A percentile compares a stretch with the other conserved stretches of the same genome.
These are phyloP conservation scores for Lactifluus echinatus DNA, from an alignment of 768 basidiomycete species.

Conservation along the genomic window DNA sequence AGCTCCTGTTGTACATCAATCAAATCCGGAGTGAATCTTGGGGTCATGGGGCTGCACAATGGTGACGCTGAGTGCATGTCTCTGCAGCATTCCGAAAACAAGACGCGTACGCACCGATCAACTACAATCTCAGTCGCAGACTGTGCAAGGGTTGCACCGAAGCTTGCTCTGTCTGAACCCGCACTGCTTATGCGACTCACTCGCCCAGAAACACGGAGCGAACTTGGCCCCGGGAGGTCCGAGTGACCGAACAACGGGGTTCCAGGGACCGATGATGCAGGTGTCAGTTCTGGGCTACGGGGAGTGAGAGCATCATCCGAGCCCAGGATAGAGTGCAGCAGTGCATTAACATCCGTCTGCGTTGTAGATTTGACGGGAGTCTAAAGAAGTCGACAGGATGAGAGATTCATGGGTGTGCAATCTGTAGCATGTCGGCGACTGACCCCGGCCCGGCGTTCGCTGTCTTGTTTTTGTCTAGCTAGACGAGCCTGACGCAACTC, in stretches of 20 bases:
- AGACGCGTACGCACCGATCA: constrained; percentile 45
- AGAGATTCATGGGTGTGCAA: constrained; percentile 24
- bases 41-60: constrained; percentile 45
- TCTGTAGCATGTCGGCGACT: constrained; percentile 31
- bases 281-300: constrained; percentile 61
- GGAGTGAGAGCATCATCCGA: constrained; percentile 34
- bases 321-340: constrained; percentile 54
- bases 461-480: constrained; percentile 53
- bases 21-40: constrained; percentile 65
- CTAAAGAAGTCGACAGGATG: neutral
- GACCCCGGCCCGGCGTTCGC: constrained; percentile 33
- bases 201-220: constrained; percentile 45
- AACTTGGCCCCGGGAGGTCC: constrained; percentile 30
- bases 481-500: constrained; percentile 74
- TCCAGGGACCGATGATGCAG: constrained; percentile 61
- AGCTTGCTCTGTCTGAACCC: constrained; percentile 38
- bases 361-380: constrained; percentile 26
- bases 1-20: constrained; percentile 85
- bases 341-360: constrained; percentile 58
- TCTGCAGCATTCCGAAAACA: neutral
- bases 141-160: constrained; percentile 39
- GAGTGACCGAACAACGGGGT: constrained; percentile 47
- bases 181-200: constrained; percentile 65
- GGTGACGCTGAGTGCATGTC: neutral
- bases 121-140: constrained; percentile 56